Evolutionary conservation across 139 green algal species (phyloP), one percentile per base, ranked within the genome.

Genomic region (Asterochloris sp.): DNA sequence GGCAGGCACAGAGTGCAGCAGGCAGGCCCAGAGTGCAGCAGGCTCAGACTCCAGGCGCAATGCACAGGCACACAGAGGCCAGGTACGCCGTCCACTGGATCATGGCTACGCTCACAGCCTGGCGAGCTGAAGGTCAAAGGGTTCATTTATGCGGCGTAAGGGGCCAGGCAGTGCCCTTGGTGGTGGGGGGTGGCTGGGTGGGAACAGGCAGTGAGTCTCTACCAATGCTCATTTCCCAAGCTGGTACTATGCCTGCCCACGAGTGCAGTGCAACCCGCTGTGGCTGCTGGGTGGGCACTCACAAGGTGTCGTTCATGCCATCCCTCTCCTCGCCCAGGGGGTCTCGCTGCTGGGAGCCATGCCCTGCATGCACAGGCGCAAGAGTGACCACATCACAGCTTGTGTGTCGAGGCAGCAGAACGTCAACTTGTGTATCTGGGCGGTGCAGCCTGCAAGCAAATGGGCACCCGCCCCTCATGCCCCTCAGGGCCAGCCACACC

Each of bases 231-330:
- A 71, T 24, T 2, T 71, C 17, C 66, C 21, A 71, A 71, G 66
- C 66, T 24, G 21, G 21, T 2, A 21, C 66, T 26, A 8, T 54
- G n/a, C 11, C 14, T 17, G 29, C 10, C 28, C 14, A 76, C 19
- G 24, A n/a, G 21, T 28, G 8, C 82, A n/a, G 0, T 84, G 71
- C 74, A 82, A 73, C 68, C 84, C 79, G 79, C 79, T 90, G 85
- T 92, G 88, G 28, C 83, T 75, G 24, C 88, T 88, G 74, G 38
- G 38, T 54, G 38, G 38, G 38, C 38, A 54, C 38, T 54, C 82
- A 87, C 8, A 93, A 62, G 29, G 92, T 97, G 81, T 97, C 93
- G 73, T 96, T 95, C 73, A 91, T 86, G 26, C 93, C 93, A 86
- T 96, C 92, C 4, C 80, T 27, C 85, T 97, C 93, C 61, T 97